These are phyloP conservation scores for Oropetium thomaeum DNA, from an alignment of 176 grass and related monocot species.

Conservation along the genomic window DNA sequence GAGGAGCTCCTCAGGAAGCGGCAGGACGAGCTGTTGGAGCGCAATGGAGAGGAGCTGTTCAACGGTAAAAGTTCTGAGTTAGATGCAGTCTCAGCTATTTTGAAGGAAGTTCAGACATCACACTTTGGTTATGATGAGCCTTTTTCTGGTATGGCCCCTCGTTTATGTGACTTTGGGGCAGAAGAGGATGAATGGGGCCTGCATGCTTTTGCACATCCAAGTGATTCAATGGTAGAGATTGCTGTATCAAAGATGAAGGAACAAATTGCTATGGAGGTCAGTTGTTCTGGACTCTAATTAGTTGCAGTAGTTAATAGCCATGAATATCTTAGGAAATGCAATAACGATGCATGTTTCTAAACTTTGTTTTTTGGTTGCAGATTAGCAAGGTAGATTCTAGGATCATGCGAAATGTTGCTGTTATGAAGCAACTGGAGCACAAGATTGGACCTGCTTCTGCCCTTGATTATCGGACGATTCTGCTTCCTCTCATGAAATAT, in stretches of 20 bases:
- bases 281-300: slow-evolving; percentile 21
- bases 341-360: slow-evolving; percentile 10
- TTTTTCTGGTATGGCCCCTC: slow-evolving; percentile 51
- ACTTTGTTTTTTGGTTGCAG: slow-evolving; percentile 48
- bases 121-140: slow-evolving; percentile 60
- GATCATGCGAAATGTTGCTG: slow-evolving; percentile 64
- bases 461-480: slow-evolving; percentile 74
- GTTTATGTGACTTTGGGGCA: slow-evolving; percentile 41
- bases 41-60: slow-evolving; percentile 46
- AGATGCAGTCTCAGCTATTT: slow-evolving; percentile 55
- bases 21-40: slow-evolving; percentile 56
- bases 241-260: slow-evolving; percentile 63
- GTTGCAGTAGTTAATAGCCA: neutral
- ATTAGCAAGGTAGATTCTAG: slow-evolving; percentile 79
- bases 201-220: slow-evolving; percentile 57
- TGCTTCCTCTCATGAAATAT: slow-evolving; percentile 66
- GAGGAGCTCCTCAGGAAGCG: slow-evolving; percentile 69
- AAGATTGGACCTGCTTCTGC: slow-evolving; percentile 62
- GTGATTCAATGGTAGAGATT: slow-evolving; percentile 47
- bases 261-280: slow-evolving; percentile 54
- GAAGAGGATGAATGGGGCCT: slow-evolving; percentile 70
- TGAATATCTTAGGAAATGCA: slow-evolving; percentile 14
- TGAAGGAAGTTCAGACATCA: slow-evolving; percentile 68
- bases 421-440: slow-evolving; percentile 56
- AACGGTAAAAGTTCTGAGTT: slow-evolving; percentile 48